Evolutionary conservation across 108 stramenopile genomes (phyloP).

Genomic region (Conticribra weissflogii): DNA sequence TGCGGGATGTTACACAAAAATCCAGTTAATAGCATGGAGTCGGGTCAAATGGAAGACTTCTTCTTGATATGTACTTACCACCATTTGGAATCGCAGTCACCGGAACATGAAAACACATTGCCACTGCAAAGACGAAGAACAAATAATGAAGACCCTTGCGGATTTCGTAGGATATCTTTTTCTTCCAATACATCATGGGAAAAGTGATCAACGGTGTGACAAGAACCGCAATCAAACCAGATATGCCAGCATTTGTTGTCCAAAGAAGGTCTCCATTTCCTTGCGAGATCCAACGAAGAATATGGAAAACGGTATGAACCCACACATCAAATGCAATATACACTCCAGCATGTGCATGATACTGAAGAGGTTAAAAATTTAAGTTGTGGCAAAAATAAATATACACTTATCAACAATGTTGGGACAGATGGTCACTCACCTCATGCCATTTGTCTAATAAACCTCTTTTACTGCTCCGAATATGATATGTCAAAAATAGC

Average conservation of each 20-base stretch:
- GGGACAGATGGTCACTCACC: neutral
- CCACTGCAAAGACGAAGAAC: slow-evolving; percentile 47
- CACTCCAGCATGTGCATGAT: slow-evolving; percentile 20
- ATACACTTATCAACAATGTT: neutral
- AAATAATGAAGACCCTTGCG: slow-evolving; percentile 53
- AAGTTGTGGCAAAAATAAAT: slow-evolving; percentile 1
- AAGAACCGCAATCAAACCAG: slow-evolving; percentile 38
- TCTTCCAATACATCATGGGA: slow-evolving; percentile 48
- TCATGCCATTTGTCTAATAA: neutral
- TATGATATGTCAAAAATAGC: no score
- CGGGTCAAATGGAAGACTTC: no score
- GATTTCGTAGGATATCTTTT: slow-evolving; percentile 37
- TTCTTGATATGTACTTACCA: no score
- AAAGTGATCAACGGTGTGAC: slow-evolving; percentile 35
- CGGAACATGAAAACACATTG: slow-evolving; percentile 33
- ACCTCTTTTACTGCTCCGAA: no score
- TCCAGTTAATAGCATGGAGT: no score
- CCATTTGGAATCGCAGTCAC: slow-evolving; percentile 41
- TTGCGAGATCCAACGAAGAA: slow-evolving; percentile 43
- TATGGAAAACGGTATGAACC: slow-evolving; percentile 37
- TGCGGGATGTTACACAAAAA: no score
- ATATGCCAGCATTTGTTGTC: slow-evolving; percentile 25
- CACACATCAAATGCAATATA: slow-evolving; percentile 23
- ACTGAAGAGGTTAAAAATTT: neutral
- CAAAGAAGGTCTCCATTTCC: slow-evolving; percentile 36